phyloP scores from a whole-genome alignment of 179 eudicot species.

The Sideroxylon spinosum region DNA sequence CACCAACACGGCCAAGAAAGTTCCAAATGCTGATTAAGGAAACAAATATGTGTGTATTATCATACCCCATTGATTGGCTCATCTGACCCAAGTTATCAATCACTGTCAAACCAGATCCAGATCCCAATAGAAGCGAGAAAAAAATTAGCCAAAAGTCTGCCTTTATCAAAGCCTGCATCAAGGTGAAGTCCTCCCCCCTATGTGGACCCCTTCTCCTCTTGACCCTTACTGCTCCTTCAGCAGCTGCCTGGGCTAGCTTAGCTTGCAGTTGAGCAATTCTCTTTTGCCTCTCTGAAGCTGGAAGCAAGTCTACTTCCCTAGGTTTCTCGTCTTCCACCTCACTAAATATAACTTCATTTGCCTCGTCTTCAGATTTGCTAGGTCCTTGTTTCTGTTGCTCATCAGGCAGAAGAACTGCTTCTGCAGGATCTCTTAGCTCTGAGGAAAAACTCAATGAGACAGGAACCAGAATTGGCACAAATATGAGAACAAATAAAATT shows the following conservation, averaged over 20 bases:
- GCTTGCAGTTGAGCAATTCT: conserved; percentile 39
- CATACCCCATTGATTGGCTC: conserved; percentile 44
- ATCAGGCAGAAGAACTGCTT: conserved; percentile 49
- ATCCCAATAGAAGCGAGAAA: conserved; percentile 43
- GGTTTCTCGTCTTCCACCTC: conserved; percentile 46
- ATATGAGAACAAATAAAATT: conserved; percentile 47
- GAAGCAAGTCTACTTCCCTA: conserved; percentile 36
- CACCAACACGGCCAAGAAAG: conserved; percentile 49
- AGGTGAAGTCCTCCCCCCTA: conserved; percentile 46
- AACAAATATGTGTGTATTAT: conserved; percentile 44
- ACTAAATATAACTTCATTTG: conserved; percentile 41
- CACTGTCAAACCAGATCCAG: conserved; percentile 49
- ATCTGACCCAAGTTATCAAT: conserved; percentile 52
- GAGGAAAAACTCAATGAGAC: conserved; percentile 35
- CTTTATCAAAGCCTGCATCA: conserved; percentile 43
- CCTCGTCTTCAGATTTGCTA: conserved; percentile 29
- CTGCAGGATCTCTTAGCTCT: conserved; percentile 39
- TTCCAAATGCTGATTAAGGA: conserved; percentile 57
- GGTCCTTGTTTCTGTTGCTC: conserved; percentile 33
- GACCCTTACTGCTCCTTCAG: conserved; percentile 48
- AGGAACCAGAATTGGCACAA: conserved; percentile 61
- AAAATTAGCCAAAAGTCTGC: conserved; percentile 52
- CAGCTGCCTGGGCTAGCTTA: conserved; percentile 44
- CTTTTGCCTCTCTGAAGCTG: conserved; percentile 42
- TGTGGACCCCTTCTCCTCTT: conserved; percentile 43